Evolutionary conservation across 345 rosid genomes (phyloP).

Genomic region (Lepidium didymum): DNA sequence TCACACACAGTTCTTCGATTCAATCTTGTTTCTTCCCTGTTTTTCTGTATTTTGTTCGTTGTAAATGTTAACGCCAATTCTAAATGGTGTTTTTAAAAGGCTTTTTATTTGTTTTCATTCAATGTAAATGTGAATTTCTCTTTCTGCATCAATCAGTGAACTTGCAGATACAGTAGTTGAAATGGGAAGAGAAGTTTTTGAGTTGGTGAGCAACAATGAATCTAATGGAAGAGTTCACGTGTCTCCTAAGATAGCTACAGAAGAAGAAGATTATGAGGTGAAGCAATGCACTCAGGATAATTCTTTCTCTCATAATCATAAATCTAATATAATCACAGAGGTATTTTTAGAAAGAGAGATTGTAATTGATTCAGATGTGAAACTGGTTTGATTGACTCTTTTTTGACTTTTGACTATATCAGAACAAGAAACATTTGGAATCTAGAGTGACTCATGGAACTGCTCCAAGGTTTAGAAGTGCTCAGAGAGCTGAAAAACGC

Average conservation of each 20-base stretch:
- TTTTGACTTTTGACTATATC: slow-evolving; percentile 9
- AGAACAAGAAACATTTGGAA: slow-evolving; percentile 60
- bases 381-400: not conserved
- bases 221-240: slow-evolving; percentile 36
- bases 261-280: slow-evolving; percentile 43
- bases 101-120: not conserved
- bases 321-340: slow-evolving; percentile 1
- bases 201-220: slow-evolving; percentile 15
- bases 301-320: slow-evolving; percentile 7
- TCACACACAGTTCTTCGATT: not conserved
- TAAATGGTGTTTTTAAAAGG: not conserved
- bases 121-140: not conserved
- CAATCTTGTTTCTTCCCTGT: not conserved
- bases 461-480: slow-evolving; percentile 75
- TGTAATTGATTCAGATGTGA: not conserved
- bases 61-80: not conserved
- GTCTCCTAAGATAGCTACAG: slow-evolving; percentile 41
- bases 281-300: slow-evolving; percentile 31
- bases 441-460: slow-evolving; percentile 66
- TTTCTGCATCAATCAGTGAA: not conserved
- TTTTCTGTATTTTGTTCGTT: not conserved
- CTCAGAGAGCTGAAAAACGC: slow-evolving; percentile 86
- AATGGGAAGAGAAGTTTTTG: slow-evolving; percentile 66
- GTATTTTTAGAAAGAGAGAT: not conserved
- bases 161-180: slow-evolving; percentile 14